phyloP scores from a whole-genome alignment of 2,329 filamentous ascomycete species.

The Epichloe hybrida region DNA sequence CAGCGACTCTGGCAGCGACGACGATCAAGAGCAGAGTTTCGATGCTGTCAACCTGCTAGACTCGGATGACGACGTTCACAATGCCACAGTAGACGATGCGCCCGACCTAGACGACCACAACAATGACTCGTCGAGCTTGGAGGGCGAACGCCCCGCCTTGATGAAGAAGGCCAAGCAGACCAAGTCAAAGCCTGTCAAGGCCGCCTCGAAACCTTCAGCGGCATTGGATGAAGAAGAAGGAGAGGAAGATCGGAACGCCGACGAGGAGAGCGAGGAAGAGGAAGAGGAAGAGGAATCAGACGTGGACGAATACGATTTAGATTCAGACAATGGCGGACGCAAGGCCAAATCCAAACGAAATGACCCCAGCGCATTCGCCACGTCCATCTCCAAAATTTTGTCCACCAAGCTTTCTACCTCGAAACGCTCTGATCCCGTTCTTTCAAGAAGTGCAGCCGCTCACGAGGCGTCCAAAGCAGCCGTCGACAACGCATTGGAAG shows the following conservation, averaged over 20 bases:
- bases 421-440: conserved; percentile 78
- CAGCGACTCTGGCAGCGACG: conserved; percentile 33
- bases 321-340: conserved; percentile 3
- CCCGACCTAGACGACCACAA: conserved; percentile 8
- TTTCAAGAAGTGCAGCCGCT: conserved; percentile 68
- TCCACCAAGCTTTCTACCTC: conserved; percentile 73
- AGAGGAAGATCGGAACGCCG: conserved; percentile 13
- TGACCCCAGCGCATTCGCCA: conserved; percentile 82
- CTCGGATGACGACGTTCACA: conserved; percentile 44
- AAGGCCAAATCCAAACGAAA: conserved; percentile 66
- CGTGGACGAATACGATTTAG: conserved; percentile 21
- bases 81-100: conserved; percentile 37
- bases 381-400: conserved; percentile 85
- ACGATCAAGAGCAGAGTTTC: conserved; percentile 29
- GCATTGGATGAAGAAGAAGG: conserved; percentile 14
- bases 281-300: conserved; percentile 24
- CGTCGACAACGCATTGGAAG: conserved; percentile 64
- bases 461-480: conserved; percentile 58
- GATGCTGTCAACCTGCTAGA: conserved; percentile 40
- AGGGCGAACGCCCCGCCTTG: conserved; percentile 17
- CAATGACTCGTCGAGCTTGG: conserved; percentile 20
- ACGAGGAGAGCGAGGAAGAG: conserved; percentile 23
- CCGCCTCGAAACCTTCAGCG: neutral
- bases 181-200: conserved; percentile 12
- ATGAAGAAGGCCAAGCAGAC: conserved; percentile 11